phyloP scores from a whole-genome alignment of 495 filamentous ascomycete genomes.

The Trichoderma erinaceum region DNA sequence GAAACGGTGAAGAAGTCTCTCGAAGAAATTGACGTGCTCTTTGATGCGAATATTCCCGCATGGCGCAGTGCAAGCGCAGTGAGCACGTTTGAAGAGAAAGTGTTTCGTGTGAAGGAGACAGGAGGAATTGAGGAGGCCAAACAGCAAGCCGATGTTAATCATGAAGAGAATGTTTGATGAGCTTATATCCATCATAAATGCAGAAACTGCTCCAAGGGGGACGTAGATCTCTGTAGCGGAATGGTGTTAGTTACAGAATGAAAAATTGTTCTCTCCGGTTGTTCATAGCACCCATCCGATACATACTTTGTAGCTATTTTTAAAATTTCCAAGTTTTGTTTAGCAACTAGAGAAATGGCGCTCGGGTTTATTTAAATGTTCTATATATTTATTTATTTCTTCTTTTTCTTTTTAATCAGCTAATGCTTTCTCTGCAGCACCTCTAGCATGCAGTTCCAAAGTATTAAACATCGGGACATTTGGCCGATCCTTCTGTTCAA shows the following conservation, averaged over 20 bases:
- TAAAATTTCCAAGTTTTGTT: no score
- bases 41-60: constrained; percentile 36
- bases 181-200: background rate
- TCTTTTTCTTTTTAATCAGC: background rate
- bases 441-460: background rate
- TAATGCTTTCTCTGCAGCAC: background rate
- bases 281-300: no score
- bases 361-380: no score
- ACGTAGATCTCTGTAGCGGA: background rate
- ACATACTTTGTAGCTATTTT: no score
- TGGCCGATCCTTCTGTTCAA: background rate
- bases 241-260: no score
- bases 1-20: constrained; percentile 64
- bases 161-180: background rate
- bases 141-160: background rate
- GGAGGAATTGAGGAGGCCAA: background rate
- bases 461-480: background rate
- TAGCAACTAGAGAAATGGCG: no score
- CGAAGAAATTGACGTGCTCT: constrained; percentile 60
- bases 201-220: background rate
- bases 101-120: background rate
- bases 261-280: no score
- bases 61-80: constrained; percentile 10
- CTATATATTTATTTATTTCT: no score
- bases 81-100: constrained; percentile 11